Evolutionary conservation across 2,329 filamentous ascomycete species (phyloP), one percentile per base, ranked within the genome.

Genomic region (Fusarium compactum): DNA sequence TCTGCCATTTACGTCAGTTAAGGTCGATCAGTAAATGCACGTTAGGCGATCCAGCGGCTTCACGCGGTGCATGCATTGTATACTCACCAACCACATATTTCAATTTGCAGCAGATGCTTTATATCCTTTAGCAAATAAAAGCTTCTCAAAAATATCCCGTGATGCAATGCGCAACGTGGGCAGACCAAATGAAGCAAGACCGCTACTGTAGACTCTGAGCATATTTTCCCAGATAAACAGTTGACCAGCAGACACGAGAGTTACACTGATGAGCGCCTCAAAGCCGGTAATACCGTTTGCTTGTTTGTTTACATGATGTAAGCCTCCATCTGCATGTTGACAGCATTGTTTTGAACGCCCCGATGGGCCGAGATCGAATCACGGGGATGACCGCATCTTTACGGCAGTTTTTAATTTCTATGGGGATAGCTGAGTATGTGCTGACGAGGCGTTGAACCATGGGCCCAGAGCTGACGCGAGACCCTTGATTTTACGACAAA

Each of bases 191-290:
- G 43, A 20, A 45, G 43, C 58, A 58, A 70, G 54, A 59, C 51
- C 38, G 53, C 65, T 48, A 38, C 52, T 64, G 25, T 50, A 20
- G 14, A 27, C 16, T 44, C 45, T 30, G 45, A 47, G 44, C 22
- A 56, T 43, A 52, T 64, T 34, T 38, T 52, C 32, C 62, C 51
- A 57, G 30, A 54, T 44, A 53, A 54, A 25, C 47, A 52, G 73
- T 71, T 71, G 70, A 67, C 44, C 73, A 63, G 65, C 72, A 75
- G 74, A 75, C 67, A 76, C 72, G 74, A 75, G 61, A 22, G 74
- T 75, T 45, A 25, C 59, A 75, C 74, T 56, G 55, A 40, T 50
- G 57, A 53, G 22, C 41, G 24, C 38, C 50, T n/a, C 38, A 62
- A 22, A 18, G 45, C 58, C 32, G 58, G 72, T 65, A 44, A 61